Evolutionary conservation across 1,284 basidiomycete species (phyloP).

Genomic region (Laetiporus sulphureus): DNA sequence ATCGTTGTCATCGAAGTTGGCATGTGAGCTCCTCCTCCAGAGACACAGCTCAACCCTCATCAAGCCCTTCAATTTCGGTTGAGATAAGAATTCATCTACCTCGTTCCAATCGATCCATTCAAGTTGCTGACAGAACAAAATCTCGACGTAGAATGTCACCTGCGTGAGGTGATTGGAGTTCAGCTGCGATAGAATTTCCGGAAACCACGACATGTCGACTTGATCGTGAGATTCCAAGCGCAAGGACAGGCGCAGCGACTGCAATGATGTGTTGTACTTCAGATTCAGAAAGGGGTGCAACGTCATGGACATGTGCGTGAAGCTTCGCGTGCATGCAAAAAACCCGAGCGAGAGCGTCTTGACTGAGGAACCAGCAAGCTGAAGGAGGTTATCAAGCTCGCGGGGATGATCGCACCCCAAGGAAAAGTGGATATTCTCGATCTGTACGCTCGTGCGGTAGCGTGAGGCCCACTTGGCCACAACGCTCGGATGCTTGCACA

Average conservation of each 20-base stretch:
- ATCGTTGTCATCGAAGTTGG: no score
- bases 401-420: constrained; percentile 5
- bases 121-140: no score
- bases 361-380: constrained; percentile 6
- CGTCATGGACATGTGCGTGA: not conserved
- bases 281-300: constrained; percentile 2
- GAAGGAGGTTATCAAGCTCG: constrained; percentile 1
- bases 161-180: not conserved
- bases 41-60: no score
- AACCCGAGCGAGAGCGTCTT: constrained; percentile 6
- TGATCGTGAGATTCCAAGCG: constrained; percentile 3
- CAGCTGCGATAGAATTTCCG: constrained; percentile 4
- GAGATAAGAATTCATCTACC: no score
- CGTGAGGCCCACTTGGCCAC: constrained; percentile 7
- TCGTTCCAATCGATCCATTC: no score
- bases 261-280: not conserved
- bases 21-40: no score
- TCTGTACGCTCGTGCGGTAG: not conserved
- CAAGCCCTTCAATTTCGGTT: no score
- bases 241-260: no score
- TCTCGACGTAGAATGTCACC: constrained; percentile 4
- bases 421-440: constrained; percentile 7
- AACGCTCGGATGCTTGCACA: constrained; percentile 6
- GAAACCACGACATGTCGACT: constrained; percentile 6
- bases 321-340: not conserved